Conservation (phyloP, 345 rosid species). For the Xanthoceras sorbifolium region DNA sequence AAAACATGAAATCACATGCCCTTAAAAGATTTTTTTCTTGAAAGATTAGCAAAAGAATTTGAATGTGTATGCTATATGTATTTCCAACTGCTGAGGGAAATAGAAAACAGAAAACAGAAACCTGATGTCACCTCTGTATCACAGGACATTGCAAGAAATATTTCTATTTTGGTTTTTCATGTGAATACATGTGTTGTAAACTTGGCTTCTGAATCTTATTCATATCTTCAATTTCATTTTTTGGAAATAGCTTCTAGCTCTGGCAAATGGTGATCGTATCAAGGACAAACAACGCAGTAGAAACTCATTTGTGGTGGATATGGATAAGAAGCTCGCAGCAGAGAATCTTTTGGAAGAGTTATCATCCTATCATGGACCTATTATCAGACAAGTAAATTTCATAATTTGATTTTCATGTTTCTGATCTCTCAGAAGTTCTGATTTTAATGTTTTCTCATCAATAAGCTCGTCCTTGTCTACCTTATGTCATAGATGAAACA, state of each 20-base stretch:
- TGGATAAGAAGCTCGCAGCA: constrained; percentile 88
- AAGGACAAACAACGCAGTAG: constrained; percentile 91
- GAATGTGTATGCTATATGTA: constrained; percentile 9
- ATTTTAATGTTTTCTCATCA: not conserved
- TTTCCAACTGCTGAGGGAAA: constrained; percentile 21
- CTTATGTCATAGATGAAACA: constrained; percentile 71
- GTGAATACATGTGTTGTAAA: not conserved
- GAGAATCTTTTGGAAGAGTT: constrained; percentile 78
- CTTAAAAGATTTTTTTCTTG: not conserved
- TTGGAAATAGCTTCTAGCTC: constrained; percentile 75
- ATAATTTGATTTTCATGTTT: not conserved
- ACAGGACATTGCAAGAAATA: not conserved
- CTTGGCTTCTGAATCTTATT: constrained; percentile 12
- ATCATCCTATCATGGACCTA: constrained; percentile 66
- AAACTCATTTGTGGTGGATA: constrained; percentile 89
- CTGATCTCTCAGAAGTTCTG: not conserved
- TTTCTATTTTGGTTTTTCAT: not conserved
- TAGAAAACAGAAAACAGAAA: constrained; percentile 10
- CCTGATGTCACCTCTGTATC: not conserved
- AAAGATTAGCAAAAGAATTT: not conserved
- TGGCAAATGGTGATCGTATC: constrained; percentile 96
- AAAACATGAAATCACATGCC: constrained; percentile 6
- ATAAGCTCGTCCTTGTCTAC: not conserved
- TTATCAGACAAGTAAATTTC: constrained; percentile 67
- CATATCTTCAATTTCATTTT: constrained; percentile 20